Base-by-base conservation (phyloP, 768 basidiomycete species). In the Suillus fuscotomentosus region DNA sequence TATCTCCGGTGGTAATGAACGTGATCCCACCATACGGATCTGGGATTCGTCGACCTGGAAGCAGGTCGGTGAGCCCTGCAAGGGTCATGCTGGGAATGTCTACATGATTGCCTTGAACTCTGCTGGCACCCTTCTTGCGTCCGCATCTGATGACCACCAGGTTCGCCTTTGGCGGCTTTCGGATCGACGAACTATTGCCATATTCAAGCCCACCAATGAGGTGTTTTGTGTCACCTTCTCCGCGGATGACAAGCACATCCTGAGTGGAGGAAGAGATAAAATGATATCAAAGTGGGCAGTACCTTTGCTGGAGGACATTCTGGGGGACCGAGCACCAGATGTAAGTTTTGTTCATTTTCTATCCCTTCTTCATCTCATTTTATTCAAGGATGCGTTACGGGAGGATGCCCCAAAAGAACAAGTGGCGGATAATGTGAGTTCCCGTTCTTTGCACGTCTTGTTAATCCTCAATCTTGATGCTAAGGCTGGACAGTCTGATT, bases 1-100 rank as follows among this genome's bases (percentile, higher is more conserved):
- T 10, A 0, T 53, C 15, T 48, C 48, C 0, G 0, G 13, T 2
- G 48, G 48, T 24, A 0, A 1, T 3, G 0, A 1, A 2, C 0
- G 10, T n/a, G 47, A 48, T 48, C 22, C 11, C 3, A n/a, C 13
- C n/a, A 38, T 55, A 38, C n/a, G 54, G 34, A 6, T 14, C 0
- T 55, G 54, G 54, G n/a, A 38, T 55, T 3, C 54, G 38, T 38
- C 5, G 6, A 38, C 54, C 11, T 55, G 54, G 54, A 22, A 4
- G 34, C 54, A 55, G 36, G n/a, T 38, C 11, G 54, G 54, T n/a
- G 54, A 55, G 0, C 13, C 34, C 3, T 55, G n/a, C 13, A 36
- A 36, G 13, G 54, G 34, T 3, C 54, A 38, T 55, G 14, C 34
- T 36, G 20, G 9, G 2, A 0, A 1, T 7, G 11, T 55, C 20